Evolutionary conservation across 2,329 filamentous ascomycete genomes (phyloP), one percentile per base, ranked within the genome.

Genomic region (Microdochium bolleyi): DNA sequence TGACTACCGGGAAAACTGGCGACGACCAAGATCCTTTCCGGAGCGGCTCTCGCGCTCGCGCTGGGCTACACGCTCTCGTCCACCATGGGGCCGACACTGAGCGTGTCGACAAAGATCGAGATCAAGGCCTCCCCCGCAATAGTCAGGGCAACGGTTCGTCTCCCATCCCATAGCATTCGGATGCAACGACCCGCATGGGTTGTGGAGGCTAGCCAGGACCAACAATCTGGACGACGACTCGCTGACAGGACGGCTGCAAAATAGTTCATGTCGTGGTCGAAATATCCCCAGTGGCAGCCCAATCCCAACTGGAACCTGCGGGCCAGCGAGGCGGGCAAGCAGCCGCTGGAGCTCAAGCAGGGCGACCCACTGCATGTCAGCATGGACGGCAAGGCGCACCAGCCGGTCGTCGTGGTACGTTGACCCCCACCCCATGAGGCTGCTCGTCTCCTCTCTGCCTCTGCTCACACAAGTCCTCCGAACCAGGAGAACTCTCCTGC

Each of bases 401-500:
- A 22, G 16, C 41, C 41, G 9, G 19, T 46, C 7, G 41, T 46
- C 3, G 41, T 46, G 41, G 41, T 46, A 11, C 21, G 41, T 22
- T 19, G 27, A 30, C 27, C 27, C 27, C 11, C 5, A 30, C 11
- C 5, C 5, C 27, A 5, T 30, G 27, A 5, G 27, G 5, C 11
- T 30, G 5, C 11, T 11, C 27, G 27, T 11, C 27, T 30, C 27
- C 11, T 30, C 27, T 5, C 16, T 46, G 21, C 16, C 3, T 13
- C n/a, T 19, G 5, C 16, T 19, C n/a, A n/a, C 19, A 14, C 30
- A 34, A 14, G 8, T 8, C 14, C 30, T 34, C 30, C 8, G 8
- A 34, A 34, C 13, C 41, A 46, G 59, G 56, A 55, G 55, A 57
- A 58, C 49, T 50, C 53, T 9, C 49, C 51, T 1, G 51, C 34